These are phyloP conservation scores for Hirschioporus abietinus DNA, from an alignment of 768 basidiomycete genomes.

Conservation along the genomic window DNA sequence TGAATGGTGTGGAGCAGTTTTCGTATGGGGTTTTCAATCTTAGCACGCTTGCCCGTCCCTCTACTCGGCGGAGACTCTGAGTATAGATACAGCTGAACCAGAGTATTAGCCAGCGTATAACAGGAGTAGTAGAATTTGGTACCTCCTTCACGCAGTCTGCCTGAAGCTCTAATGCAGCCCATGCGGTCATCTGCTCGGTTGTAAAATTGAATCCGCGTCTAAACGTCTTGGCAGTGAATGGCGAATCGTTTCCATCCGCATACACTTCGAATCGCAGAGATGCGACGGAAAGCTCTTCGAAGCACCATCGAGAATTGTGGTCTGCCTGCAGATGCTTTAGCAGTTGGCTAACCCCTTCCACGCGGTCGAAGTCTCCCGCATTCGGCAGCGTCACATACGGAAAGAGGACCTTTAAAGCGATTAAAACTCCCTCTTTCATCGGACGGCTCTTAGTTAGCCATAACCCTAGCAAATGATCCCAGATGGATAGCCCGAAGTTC, in stretches of 20 bases:
- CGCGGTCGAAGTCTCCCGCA: constrained; percentile 30
- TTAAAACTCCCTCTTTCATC: constrained; percentile 74
- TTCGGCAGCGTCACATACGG: constrained; percentile 54
- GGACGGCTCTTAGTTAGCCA: constrained; percentile 77
- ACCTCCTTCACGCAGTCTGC: constrained; percentile 75
- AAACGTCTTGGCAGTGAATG: constrained; percentile 65
- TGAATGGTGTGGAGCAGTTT: constrained; percentile 49
- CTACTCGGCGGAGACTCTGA: constrained; percentile 46
- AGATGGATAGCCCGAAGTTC: constrained; percentile 54
- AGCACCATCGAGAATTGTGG: constrained; percentile 56
- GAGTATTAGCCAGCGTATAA: constrained; percentile 6
- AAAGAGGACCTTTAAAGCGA: constrained; percentile 66
- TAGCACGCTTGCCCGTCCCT: constrained; percentile 43
- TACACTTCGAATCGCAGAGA: constrained; percentile 44
- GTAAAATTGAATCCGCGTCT: constrained; percentile 72
- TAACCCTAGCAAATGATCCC: constrained; percentile 59
- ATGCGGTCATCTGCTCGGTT: constrained; percentile 61
- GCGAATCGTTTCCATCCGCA: constrained; percentile 20
- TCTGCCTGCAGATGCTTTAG: constrained; percentile 58
- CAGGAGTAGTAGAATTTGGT: constrained; percentile 14
- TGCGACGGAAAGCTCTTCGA: constrained; percentile 61
- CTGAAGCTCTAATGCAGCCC: constrained; percentile 75
- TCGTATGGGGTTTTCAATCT: constrained; percentile 54
- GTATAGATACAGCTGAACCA: constrained; percentile 51
- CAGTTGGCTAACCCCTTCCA: constrained; percentile 44